A percentile compares a stretch with the other conserved stretches of the same genome.
Evolutionary conservation across 176 grass and related monocot species (phyloP).

Genomic region (Eleusine indica): DNA sequence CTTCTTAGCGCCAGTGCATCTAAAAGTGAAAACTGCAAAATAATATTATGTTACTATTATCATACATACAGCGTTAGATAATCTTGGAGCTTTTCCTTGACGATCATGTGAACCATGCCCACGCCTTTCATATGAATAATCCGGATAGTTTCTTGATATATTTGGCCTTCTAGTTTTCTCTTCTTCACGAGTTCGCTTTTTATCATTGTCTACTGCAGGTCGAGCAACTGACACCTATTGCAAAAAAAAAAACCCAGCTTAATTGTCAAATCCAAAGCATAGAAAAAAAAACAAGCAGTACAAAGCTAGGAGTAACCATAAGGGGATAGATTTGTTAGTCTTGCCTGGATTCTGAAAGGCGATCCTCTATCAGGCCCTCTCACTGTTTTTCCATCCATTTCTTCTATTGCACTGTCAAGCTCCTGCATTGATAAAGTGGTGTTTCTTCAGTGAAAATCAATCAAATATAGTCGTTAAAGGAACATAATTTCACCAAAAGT

Average conservation of each 20-base stretch:
- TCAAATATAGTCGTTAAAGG: neutral
- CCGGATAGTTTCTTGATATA: conserved; percentile 41
- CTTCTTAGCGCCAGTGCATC: neutral
- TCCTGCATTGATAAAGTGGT: conserved; percentile 45
- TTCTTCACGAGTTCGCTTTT: conserved; percentile 62
- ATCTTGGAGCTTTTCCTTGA: conserved; percentile 61
- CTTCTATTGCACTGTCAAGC: conserved; percentile 68
- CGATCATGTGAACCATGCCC: conserved; percentile 48
- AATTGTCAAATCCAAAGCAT: conserved; percentile 32
- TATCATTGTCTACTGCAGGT: conserved; percentile 57
- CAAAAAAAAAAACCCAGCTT: conserved; percentile 18
- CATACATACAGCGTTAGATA: conserved; percentile 52
- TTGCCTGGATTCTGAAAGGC: conserved; percentile 71
- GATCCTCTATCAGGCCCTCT: conserved; percentile 64
- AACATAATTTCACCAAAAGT: neutral
- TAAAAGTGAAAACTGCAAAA: neutral
- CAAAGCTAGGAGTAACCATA: conserved; percentile 15
- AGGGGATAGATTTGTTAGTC: conserved; percentile 30
- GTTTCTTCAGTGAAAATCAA: neutral
- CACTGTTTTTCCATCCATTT: conserved; percentile 83
- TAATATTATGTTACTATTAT: neutral
- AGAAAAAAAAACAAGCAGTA: neutral
- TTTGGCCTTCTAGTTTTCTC: conserved; percentile 47
- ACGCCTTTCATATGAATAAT: conserved; percentile 50
- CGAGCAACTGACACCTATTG: conserved; percentile 87